These are phyloP conservation scores for Leccinum variicolor DNA, from an alignment of 768 basidiomycete genomes.

Conservation along the genomic window DNA sequence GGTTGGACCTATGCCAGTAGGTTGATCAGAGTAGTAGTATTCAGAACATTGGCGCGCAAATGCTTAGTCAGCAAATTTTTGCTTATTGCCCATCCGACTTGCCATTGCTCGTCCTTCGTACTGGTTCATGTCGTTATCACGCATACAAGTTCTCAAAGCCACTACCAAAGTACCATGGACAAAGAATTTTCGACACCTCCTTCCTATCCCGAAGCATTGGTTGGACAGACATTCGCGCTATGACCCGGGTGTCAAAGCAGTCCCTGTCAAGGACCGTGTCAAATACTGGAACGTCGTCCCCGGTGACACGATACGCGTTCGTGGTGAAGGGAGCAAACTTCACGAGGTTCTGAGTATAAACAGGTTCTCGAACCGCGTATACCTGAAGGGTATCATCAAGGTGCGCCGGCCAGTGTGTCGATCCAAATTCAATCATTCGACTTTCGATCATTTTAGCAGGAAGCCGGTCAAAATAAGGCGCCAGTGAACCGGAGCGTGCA, in stretches of 20 bases:
- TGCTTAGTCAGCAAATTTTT: constrained; percentile 20
- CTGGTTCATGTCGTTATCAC: constrained; percentile 28
- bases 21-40: constrained; percentile 8
- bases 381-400: constrained; percentile 44
- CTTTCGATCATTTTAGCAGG: constrained; percentile 13
- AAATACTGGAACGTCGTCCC: constrained; percentile 88
- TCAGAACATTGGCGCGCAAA: neutral
- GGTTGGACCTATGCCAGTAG: constrained; percentile 18
- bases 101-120: neutral
- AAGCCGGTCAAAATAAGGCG: constrained; percentile 20
- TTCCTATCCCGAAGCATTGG: constrained; percentile 57
- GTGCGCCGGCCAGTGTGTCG: constrained; percentile 19
- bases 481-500: constrained; percentile 44
- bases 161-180: constrained; percentile 54
- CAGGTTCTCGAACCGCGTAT: constrained; percentile 63
- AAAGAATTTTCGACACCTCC: constrained; percentile 64
- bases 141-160: constrained; percentile 41
- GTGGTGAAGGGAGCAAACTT: constrained; percentile 59
- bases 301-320: constrained; percentile 72
- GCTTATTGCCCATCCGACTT: neutral
- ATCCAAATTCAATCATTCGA: neutral
- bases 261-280: constrained; percentile 64
- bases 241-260: constrained; percentile 48
- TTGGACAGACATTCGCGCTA: constrained; percentile 40
- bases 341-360: constrained; percentile 75